A percentile compares a stretch with the other conserved stretches of the same genome.
phyloP scores from a whole-genome alignment of 2,329 filamentous ascomycete species.

The Elsinoe perseae region DNA sequence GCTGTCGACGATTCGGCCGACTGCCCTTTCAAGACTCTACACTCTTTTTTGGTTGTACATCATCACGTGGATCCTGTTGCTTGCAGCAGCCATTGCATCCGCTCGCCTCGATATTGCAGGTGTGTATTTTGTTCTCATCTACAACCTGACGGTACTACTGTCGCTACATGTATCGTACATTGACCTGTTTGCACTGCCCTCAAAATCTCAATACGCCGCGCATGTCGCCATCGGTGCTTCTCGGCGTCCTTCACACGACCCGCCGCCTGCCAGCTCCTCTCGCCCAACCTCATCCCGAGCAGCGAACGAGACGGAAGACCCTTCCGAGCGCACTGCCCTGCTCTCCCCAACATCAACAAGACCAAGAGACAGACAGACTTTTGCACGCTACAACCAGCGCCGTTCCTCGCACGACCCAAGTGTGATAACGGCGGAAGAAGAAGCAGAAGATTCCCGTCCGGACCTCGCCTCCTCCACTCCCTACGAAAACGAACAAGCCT shows the following conservation, averaged over 20 bases:
- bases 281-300: constrained; percentile 18
- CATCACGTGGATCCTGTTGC: constrained; percentile 63
- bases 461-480: constrained; percentile 26
- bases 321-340: constrained; percentile 51
- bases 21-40: constrained; percentile 76
- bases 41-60: constrained; percentile 76
- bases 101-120: constrained; percentile 64
- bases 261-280: not conserved
- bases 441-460: constrained; percentile 21
- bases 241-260: constrained; percentile 8
- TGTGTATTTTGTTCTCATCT: constrained; percentile 74
- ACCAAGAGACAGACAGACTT: constrained; percentile 17
- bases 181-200: constrained; percentile 66
- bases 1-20: constrained; percentile 72
- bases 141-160: constrained; percentile 66
- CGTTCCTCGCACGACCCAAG: constrained; percentile 17
- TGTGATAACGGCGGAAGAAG: constrained; percentile 21
- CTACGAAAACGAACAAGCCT: constrained; percentile 70
- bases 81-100: constrained; percentile 66
- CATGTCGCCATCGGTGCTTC: constrained; percentile 37
- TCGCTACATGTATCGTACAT: constrained; percentile 67
- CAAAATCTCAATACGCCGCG: constrained; percentile 62
- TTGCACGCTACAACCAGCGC: constrained; percentile 19
- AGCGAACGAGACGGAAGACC: constrained; percentile 35
- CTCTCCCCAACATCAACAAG: constrained; percentile 29